Evolutionary conservation across 805 yeast genomes (phyloP), one percentile per base, ranked within the genome.

Genomic region (Debaryomyces castellii): DNA sequence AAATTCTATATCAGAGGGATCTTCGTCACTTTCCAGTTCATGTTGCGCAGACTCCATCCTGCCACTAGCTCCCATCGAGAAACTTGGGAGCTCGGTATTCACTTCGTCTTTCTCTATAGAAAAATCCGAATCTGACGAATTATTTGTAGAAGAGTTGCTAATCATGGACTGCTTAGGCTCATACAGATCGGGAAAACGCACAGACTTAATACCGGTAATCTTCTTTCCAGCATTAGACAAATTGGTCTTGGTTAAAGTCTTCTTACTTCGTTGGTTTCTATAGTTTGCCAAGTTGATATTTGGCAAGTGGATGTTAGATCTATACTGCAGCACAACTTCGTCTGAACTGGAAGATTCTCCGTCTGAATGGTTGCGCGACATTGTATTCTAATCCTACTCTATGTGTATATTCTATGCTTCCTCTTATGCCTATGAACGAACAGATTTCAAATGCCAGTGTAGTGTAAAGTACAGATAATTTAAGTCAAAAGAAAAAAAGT

Each of bases 261-360:
- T 50, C 30, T 44, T 40, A 28, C 49, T 51, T 18, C 57, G 56
- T 18, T 58, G 56, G 38, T 51, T 54, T 47, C 52, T 49, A 43
- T 52, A 49, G 25, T 51, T 40, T 48, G 50, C n/a, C n/a, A 55
- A 41, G 21, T 50, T 53, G 33, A 69, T 51, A 14, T 57, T 57
- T 11, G 74, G 73, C 37, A 69, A 53, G 30, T 60, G 59, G 46
- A 69, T 53, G 44, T 59, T 52, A 20, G 72, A 57, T 28, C 44
- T 51, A 57, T 57, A 59, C 39, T 52, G 54, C 39, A 49, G 48
- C 22, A 46, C 43, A 25, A 62, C 71, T 16, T 67, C 72, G 22
- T 69, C 72, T 3, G 72, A 66, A 30, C 67, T 62, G 8, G 60
- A 55, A 18, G 54, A 42, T 12, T 23, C 28, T 25, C 28, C 21